Conservation (phyloP, 805 yeast species). For the Saccharomyces cerevisiae region DNA sequence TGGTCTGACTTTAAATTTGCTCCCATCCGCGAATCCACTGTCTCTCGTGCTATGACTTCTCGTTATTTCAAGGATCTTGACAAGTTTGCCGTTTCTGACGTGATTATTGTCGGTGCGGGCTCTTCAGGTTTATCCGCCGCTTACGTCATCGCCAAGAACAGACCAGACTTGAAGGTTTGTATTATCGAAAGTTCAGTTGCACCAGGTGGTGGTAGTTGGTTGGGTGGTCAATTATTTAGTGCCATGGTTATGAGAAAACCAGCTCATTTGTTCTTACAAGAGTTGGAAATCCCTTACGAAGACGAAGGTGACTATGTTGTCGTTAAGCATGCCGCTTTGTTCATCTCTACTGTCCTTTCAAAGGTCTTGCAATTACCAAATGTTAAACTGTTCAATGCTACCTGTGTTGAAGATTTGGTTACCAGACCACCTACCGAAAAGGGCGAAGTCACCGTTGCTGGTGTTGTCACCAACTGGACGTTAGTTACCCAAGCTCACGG, state of each 20-base stretch:
- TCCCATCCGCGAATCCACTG: constrained; percentile 71
- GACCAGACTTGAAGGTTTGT: constrained; percentile 70
- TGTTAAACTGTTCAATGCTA: constrained; percentile 69
- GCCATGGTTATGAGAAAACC: constrained; percentile 79
- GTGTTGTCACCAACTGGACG: constrained; percentile 81
- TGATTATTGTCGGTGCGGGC: constrained; percentile 72
- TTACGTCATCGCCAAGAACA: constrained; percentile 59
- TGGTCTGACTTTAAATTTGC: constrained; percentile 64
- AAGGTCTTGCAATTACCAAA: constrained; percentile 65
- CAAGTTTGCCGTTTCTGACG: constrained; percentile 66
- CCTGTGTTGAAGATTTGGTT: constrained; percentile 72
- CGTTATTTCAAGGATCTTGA: constrained; percentile 67
- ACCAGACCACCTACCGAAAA: constrained; percentile 52
- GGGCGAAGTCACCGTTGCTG: constrained; percentile 60
- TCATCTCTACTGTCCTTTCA: constrained; percentile 62
- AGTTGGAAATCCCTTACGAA: constrained; percentile 56
- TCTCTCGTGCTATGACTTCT: constrained; percentile 71
- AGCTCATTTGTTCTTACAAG: constrained; percentile 60
- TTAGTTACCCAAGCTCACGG: constrained; percentile 68
- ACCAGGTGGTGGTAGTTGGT: constrained; percentile 76
- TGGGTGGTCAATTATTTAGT: constrained; percentile 68
- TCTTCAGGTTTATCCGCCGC: constrained; percentile 72
- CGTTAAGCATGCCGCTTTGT: constrained; percentile 72
- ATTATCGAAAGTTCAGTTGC: constrained; percentile 67
- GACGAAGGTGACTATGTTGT: constrained; percentile 77